Evolutionary conservation across 2,329 filamentous ascomycete species (phyloP), one percentile per base, ranked within the genome.

Genomic region (Coniella lustricola): DNA sequence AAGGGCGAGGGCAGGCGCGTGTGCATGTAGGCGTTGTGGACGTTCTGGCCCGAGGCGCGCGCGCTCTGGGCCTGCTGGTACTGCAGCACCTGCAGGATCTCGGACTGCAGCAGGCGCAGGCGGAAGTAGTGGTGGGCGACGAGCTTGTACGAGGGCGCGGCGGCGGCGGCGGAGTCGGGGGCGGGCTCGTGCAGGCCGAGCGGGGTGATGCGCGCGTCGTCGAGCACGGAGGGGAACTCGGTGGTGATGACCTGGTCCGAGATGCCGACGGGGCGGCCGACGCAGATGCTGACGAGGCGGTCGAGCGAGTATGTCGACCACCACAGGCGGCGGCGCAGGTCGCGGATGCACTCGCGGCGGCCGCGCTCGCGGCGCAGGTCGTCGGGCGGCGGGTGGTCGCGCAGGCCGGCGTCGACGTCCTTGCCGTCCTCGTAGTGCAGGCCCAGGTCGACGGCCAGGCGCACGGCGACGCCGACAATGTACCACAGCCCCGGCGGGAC

Each of bases 291-390:
- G 44, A 97, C 91, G 4, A 97, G 81, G n/a, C 91, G 81, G 66
- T 97, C 91, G 48, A 97, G 81, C 4, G 88, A 91, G 67, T 97
- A 97, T 2, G 90, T 90, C 68, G 90, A 95, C 91, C 93, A 97
- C 90, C 90, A 97, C 13, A 97, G 73, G 29, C 91, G 79, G 49
- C 91, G 78, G 44, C 90, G 82, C 54, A 95, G 76, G 64, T 97
- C 93, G 46, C 91, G 82, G 34, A 89, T 76, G 77, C 89, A 96
- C 65, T 95, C 81, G 49, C 87, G 78, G 42, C 86, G 78, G 73
- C 64, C 84, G 66, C 71, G 86, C 75, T 65, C 74, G 60, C 67
- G 65, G 53, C 59, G 65, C 47, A 55, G 61, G 57, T 59, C 62
- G n/a, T 62, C 63, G 4, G 60, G 56, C 43, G 70, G 68, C 8